Evolutionary conservation across 176 grass and related monocot species (phyloP).

Genomic region (Ensete ventricosum): DNA sequence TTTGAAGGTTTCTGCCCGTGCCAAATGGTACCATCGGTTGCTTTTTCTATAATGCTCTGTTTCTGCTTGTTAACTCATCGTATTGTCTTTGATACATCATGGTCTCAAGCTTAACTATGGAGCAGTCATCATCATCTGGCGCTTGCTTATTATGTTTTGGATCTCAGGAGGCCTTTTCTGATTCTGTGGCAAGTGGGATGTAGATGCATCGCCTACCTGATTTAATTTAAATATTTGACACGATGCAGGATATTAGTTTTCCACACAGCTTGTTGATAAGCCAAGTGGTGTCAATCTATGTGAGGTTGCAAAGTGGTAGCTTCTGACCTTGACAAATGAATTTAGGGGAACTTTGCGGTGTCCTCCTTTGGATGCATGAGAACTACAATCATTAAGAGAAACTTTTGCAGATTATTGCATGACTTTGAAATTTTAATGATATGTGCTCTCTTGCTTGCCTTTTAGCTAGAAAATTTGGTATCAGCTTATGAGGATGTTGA

Average conservation of each 20-base stretch:
- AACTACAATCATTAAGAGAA: too few relatives aligned
- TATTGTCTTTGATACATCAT: too few relatives aligned
- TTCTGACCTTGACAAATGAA: too few relatives aligned
- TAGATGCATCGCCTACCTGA: not conserved
- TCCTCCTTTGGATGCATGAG: too few relatives aligned
- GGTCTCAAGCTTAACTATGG: not conserved
- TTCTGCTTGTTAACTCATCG: not conserved
- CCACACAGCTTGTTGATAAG: too few relatives aligned
- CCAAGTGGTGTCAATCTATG: too few relatives aligned
- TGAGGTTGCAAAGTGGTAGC: too few relatives aligned
- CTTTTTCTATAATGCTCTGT: not conserved
- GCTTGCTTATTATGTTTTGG: not conserved
- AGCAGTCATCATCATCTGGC: not conserved
- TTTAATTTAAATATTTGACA: not conserved
- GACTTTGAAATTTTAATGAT: not conserved
- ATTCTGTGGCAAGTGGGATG: not conserved
- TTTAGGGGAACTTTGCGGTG: too few relatives aligned
- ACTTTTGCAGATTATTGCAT: not conserved
- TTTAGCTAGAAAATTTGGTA: not conserved
- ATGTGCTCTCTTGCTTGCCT: too few relatives aligned
- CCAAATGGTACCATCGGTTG: slow-evolving; percentile 32
- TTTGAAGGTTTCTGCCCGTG: slow-evolving; percentile 34
- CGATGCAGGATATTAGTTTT: not conserved
- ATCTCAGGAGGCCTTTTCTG: not conserved
- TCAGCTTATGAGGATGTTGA: not conserved